Base-by-base conservation (phyloP, 2,329 filamentous ascomycete species). In the Rachicladosporium sp. region DNA sequence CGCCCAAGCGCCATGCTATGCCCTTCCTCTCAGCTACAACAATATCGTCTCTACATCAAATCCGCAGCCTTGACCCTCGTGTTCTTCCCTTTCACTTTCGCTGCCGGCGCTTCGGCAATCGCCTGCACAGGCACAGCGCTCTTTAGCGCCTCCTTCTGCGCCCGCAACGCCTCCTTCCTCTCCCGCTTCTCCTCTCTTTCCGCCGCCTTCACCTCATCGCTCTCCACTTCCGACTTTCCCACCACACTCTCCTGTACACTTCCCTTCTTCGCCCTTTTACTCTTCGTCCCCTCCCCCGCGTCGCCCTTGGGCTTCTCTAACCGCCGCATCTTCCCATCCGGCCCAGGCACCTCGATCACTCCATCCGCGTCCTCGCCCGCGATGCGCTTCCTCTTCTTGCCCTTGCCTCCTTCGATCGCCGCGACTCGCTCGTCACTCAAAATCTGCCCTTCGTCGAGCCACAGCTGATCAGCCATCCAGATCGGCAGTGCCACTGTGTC, bases 391-490 rank as follows among this genome's bases (percentile, higher is more conserved):
- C 51, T 45, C 53, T 60, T 62, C 35, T 54, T 46, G 51, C 57
- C 59, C 51, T 51, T 51, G 6, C 41, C 38, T 29, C 43, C 45
- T 40, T 56, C 56, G 36, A 13, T 45, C 29, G 50, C 46, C 29
- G 53, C 52, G 37, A 55, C 50, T 38, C 54, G 60, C 27, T 61
- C 64, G 47, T 73, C 66, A 4, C 69, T 65, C 33, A 91, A 67
- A 5, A 94, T 76, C 45, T 77, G 72, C 10, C 31, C 35, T 44
- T 80, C 75, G 48, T 91, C 83, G 10, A 80, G 63, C 87, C 91
- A 98, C 47, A 98, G 70, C 70, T 95, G 87, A 50, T 87, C 81
- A 4, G 89, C 83, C 57, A 94, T 67, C 84, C 87, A 98, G 57
- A 98, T 79, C n/a, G 91, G 91, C 55, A 98, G 71, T 6, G 89